Evolutionary conservation across 2,329 filamentous ascomycete genomes (phyloP), one percentile per base, ranked within the genome.

Genomic region (Alternaria postmessia): DNA sequence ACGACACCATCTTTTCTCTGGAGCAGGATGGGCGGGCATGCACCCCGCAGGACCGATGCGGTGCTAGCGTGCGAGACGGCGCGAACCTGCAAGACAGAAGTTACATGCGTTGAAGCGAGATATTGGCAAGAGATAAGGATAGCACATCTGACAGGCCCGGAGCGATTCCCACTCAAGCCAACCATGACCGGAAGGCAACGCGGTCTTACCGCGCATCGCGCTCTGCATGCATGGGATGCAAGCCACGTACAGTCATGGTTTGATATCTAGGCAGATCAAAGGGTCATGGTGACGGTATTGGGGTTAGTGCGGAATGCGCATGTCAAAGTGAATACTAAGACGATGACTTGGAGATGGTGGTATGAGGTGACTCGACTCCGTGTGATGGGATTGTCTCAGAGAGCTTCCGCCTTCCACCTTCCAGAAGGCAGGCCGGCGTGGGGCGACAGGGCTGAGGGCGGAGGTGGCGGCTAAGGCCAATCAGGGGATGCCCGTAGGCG

Each of bases 11-110:
- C 43, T 30, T 53, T n/a, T 47, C 22, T 26, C 32, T 49, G 20
- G 46, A 49, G 39, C 26, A 32, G 49, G 44, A 18, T 5, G n/a
- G 20, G 36, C 47, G 39, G 41, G n/a, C 47, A 67, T 67, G 65
- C 63, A 68, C 64, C 66, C 64, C 66, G 66, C 64, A 68, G 52
- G 32, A 53, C 57, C 38, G 38, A 49, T 51, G 46, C 38, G 34
- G 41, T 41, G 42, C 39, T 59, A 56, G 49, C 32, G 36, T 18
- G 46, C 44, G 16, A 36, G 42, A 49, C 48, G 52, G 36, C 46
- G 46, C 32, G 41, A 51, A 54, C 44, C 46, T 59, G 51, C 55
- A 52, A 46, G 52, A 41, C 44, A 56, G 36, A 26, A 32, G 38
- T 55, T 56, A 55, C 44, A 26, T 41, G 52, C 53, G 46, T 51